Evolutionary conservation across 2,329 filamentous ascomycete genomes (phyloP), one percentile per base, ranked within the genome.

Genomic region (Magnaporthiopsis incrustans): DNA sequence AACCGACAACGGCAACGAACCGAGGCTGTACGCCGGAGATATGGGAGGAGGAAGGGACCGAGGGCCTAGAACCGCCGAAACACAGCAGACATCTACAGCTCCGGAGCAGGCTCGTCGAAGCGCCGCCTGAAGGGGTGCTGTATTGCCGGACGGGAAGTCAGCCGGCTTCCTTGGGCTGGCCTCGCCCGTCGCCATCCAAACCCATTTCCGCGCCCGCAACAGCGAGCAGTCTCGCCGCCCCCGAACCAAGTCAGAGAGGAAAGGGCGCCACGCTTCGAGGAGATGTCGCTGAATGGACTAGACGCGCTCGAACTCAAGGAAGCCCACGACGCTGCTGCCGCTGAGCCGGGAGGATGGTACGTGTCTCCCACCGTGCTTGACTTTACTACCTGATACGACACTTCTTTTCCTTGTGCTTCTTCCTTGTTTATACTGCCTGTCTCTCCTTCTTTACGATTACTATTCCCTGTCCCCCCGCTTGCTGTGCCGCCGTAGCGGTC

Each of bases 271-370:
- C 35, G 60, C 35, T 53, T 44, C 30, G 30, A 35, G 70, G 75
- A 76, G 70, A 98, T 98, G 94, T 97, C 94, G 82, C 83, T 98
- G 77, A 97, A 97, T 87, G 95, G 95, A 69, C 83, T 98, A 78
- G 93, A 97, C 80, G 85, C 87, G 79, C 80, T 84, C 70, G 85
- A 86, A 73, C 85, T 99, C 78, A 85, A 88, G 77, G 91, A 96
- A 79, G 92, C 93, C 72, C 89, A 96, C 78, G 89, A 93, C 73
- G 81, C 85, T 71, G 90, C 91, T 64, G 81, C 88, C 70, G 85
- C 85, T 66, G 95, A 98, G 77, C 86, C 91, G 65, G 93, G 92
- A 80, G 93, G 92, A 89, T 99, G 95, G 95, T 98, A 84, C 77
- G 90, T 81, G 3, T 38, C 32, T 14, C n/a, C n/a, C 22, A 14